phyloP scores from a whole-genome alignment of 768 basidiomycete species.

The Lentinula detonsa region DNA sequence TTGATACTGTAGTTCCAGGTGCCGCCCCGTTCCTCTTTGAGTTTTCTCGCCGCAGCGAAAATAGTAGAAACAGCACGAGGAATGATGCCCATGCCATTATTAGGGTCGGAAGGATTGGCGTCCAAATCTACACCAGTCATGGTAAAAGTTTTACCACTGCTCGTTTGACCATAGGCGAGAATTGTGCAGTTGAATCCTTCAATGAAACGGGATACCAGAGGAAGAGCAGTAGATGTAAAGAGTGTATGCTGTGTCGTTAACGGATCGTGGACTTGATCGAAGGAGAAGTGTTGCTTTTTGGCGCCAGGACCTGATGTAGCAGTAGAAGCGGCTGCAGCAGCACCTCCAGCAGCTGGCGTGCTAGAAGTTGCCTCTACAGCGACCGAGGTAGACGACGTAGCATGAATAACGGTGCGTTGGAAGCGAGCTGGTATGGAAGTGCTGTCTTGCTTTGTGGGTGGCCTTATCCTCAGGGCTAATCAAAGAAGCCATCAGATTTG shows the following conservation, averaged over 20 bases:
- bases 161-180: slow-evolving; percentile 96
- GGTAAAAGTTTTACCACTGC: slow-evolving; percentile 94
- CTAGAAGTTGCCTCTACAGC: slow-evolving; percentile 70
- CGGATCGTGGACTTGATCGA: slow-evolving; percentile 93
- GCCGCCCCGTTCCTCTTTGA: slow-evolving; percentile 68
- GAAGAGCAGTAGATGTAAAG: slow-evolving; percentile 79
- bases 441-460: slow-evolving; percentile 78
- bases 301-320: slow-evolving; percentile 34
- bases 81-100: slow-evolving; percentile 90
- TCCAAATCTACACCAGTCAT: slow-evolving; percentile 97
- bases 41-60: slow-evolving; percentile 70
- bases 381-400: slow-evolving; percentile 67
- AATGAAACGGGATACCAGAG: slow-evolving; percentile 80
- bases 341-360: slow-evolving; percentile 44
- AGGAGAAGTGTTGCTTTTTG: slow-evolving; percentile 85
- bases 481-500: slow-evolving; percentile 8
- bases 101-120: slow-evolving; percentile 74
- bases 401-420: slow-evolving; percentile 83
- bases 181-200: slow-evolving; percentile 98
- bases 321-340: slow-evolving; percentile 39
- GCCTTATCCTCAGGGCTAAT: slow-evolving; percentile 83
- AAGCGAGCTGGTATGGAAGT: slow-evolving; percentile 89
- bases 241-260: slow-evolving; percentile 79
- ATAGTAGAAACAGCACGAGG: slow-evolving; percentile 89
- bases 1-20: slow-evolving; percentile 78